Evolutionary conservation across 2,329 filamentous ascomycete species (phyloP).

Genomic region (Penicillium janthinellum): DNA sequence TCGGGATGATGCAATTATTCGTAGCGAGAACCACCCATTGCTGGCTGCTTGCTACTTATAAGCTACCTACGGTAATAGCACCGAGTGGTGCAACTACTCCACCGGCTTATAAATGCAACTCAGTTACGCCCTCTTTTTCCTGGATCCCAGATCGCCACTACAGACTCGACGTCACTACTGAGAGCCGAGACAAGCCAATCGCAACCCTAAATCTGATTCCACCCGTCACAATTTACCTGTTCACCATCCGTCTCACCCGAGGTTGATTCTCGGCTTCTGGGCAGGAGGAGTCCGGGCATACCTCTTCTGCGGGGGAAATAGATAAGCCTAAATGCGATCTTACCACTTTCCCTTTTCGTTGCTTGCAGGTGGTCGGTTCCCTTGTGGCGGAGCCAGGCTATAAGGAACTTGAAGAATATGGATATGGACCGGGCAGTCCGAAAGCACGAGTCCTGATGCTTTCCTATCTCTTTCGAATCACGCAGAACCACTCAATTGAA

Average conservation of each 20-base stretch:
- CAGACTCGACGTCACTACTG: constrained; percentile 11
- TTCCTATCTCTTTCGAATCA: too few species aligned
- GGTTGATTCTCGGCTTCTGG: neutral
- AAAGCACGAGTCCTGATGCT: neutral
- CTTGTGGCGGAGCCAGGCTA: neutral
- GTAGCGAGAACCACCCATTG: neutral
- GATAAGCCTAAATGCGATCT: neutral
- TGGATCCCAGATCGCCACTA: neutral
- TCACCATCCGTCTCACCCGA: neutral
- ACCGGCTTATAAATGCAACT: constrained; percentile 4
- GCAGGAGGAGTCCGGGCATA: neutral
- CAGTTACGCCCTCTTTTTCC: neutral
- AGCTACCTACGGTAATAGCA: neutral
- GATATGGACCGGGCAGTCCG: too few species aligned
- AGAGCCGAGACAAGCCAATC: neutral
- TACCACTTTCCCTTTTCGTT: neutral
- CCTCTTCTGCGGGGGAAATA: neutral
- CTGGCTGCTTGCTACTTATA: neutral
- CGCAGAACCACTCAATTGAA: neutral
- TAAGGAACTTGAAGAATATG: too few species aligned
- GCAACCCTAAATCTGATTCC: neutral
- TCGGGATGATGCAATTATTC: neutral
- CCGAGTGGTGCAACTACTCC: neutral
- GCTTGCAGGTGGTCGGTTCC: neutral
- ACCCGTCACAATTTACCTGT: neutral